phyloP scores from a whole-genome alignment of 2,329 filamentous ascomycete genomes.

The Colletotrichum sp. region DNA sequence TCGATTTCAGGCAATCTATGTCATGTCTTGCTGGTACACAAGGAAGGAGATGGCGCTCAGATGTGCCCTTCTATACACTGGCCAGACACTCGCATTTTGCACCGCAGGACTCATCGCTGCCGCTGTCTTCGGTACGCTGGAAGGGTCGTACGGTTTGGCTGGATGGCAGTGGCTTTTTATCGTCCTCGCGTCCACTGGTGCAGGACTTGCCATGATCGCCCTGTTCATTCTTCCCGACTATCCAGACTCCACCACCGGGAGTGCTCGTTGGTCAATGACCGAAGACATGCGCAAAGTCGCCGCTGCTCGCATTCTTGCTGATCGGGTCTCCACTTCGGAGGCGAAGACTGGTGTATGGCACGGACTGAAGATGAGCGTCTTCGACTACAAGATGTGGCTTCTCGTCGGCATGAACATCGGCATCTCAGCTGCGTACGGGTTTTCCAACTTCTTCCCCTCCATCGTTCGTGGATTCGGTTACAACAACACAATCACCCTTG shows the following conservation, averaged over 20 bases:
- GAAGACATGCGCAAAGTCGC: slow-evolving; percentile 28
- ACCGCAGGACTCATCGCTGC: slow-evolving; percentile 29
- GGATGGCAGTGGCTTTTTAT: slow-evolving; percentile 49
- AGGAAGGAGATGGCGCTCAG: slow-evolving; percentile 29
- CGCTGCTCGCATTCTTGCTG: slow-evolving; percentile 25
- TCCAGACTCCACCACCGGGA: slow-evolving; percentile 27
- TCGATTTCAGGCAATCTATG: slow-evolving; percentile 12
- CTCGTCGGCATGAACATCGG: slow-evolving; percentile 27
- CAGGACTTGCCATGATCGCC: slow-evolving; percentile 21
- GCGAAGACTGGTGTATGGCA: slow-evolving; percentile 25
- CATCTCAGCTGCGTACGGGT: slow-evolving; percentile 25
- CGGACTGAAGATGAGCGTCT: slow-evolving; percentile 26
- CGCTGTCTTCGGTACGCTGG: slow-evolving; percentile 24
- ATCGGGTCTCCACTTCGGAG: slow-evolving; percentile 27
- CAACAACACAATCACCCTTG: slow-evolving; percentile 24
- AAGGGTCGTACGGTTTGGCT: slow-evolving; percentile 30
- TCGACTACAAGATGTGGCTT: slow-evolving; percentile 28
- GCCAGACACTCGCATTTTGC: slow-evolving; percentile 26
- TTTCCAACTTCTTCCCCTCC: slow-evolving; percentile 28
- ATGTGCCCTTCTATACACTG: slow-evolving; percentile 28
- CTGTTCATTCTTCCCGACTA: slow-evolving; percentile 28
- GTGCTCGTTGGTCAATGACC: slow-evolving; percentile 26
- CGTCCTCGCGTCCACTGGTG: slow-evolving; percentile 33
- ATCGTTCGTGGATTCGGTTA: slow-evolving; percentile 27
- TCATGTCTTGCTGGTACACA: slow-evolving; percentile 30